A percentile compares a stretch with the other conserved stretches of the same genome.
Evolutionary conservation across 768 basidiomycete species (phyloP).

Genomic region (Amanita thiersii): DNA sequence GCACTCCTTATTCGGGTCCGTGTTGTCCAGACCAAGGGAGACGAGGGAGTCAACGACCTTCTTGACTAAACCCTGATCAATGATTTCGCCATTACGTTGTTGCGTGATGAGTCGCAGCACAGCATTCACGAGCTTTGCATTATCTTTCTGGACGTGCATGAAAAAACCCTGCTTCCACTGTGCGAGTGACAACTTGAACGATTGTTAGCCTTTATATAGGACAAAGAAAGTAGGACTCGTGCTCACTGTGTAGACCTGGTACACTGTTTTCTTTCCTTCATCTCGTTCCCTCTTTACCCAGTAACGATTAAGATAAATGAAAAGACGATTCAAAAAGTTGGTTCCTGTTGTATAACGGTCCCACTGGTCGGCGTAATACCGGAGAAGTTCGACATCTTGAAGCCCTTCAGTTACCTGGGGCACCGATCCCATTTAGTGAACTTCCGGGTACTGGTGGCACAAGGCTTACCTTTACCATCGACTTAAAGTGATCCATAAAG

Average conservation of each 20-base stretch:
- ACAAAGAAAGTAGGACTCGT: constrained; percentile 1
- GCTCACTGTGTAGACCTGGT: constrained; percentile 90
- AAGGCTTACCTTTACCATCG: constrained; percentile 38
- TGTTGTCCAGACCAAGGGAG: constrained; percentile 87
- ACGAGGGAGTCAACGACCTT: constrained; percentile 98
- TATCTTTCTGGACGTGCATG: constrained; percentile 70
- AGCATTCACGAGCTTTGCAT: constrained; percentile 78
- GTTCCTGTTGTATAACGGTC: constrained; percentile 96
- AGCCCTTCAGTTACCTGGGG: constrained; percentile 70
- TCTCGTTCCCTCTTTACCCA: constrained; percentile 99
- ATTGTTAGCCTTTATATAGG: constrained; percentile 2
- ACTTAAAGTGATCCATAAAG: constrained; percentile 80
- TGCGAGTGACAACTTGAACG: constrained; percentile 74
- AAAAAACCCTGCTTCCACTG: constrained; percentile 96
- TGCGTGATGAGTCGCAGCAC: constrained; percentile 84
- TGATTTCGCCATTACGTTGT: constrained; percentile 91
- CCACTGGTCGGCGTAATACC: constrained; percentile 93
- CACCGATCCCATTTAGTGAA: too few relatives aligned
- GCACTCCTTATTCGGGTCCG: constrained; percentile 88
- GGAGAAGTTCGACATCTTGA: constrained; percentile 84
- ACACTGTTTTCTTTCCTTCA: constrained; percentile 93
- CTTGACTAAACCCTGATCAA: constrained; percentile 95
- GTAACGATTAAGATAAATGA: constrained; percentile 96
- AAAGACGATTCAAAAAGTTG: constrained; percentile 92
- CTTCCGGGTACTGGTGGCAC: neutral